Conservation (phyloP, 208 protist genomes). For the Trypanosoma theileri region DNA sequence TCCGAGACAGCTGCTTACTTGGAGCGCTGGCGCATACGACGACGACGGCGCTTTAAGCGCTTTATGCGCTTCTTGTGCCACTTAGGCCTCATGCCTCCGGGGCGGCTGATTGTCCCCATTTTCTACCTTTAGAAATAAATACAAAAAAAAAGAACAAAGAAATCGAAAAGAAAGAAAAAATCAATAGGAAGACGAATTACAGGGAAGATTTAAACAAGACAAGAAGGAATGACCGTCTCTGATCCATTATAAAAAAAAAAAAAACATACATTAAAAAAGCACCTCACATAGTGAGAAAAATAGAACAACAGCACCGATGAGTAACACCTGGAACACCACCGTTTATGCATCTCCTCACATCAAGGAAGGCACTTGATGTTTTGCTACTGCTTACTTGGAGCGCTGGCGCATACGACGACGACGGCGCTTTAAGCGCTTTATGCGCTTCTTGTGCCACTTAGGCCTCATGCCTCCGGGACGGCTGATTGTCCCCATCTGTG, state of each 20-base stretch:
- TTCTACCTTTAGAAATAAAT: constrained; percentile 1
- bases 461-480: constrained; percentile 87
- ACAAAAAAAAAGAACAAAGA: constrained; percentile 9
- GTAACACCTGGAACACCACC: too few species aligned
- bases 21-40: constrained; percentile 88
- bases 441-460: constrained; percentile 93
- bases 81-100: constrained; percentile 89
- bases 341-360: too few species aligned
- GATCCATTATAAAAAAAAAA: too few species aligned
- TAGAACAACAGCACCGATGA: too few species aligned
- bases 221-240: too few species aligned
- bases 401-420: constrained; percentile 88
- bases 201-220: too few species aligned
- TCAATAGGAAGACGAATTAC: too few species aligned
- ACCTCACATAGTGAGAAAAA: too few species aligned
- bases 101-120: constrained; percentile 86
- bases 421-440: constrained; percentile 89
- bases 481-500: constrained; percentile 81
- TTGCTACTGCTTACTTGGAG: constrained; percentile 69
- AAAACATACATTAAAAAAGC: too few species aligned
- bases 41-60: constrained; percentile 85
- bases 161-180: background rate
- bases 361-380: too few species aligned
- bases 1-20: constrained; percentile 57
- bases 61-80: constrained; percentile 94